Conservation (phyloP, 2,329 filamentous ascomycete genomes). For the Stachybotrys elegans region DNA sequence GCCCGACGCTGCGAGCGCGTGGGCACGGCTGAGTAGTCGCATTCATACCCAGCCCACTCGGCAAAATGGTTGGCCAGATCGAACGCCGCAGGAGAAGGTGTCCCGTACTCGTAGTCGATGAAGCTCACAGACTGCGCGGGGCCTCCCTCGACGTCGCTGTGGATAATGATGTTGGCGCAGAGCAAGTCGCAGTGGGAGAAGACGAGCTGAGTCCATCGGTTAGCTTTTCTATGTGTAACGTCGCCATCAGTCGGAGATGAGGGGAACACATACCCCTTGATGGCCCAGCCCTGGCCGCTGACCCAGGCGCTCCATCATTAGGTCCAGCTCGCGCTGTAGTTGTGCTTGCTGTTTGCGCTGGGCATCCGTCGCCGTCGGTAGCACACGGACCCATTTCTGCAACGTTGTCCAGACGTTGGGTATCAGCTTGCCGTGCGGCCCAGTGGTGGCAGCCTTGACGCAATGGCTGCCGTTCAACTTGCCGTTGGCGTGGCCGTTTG, state of each 20-base stretch:
- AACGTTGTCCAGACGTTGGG: conserved; percentile 93
- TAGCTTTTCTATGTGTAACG: too few species aligned
- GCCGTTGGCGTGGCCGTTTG: conserved; percentile 15
- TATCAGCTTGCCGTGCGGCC: conserved; percentile 60
- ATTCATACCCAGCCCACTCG: conserved; percentile 96
- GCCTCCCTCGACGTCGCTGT: conserved; percentile 31
- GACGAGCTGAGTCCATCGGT: conserved; percentile 58
- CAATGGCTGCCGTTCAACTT: conserved; percentile 11
- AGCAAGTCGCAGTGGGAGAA: conserved; percentile 95
- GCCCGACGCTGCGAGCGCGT: conserved; percentile 69
- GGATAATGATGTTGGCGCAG: conserved; percentile 92
- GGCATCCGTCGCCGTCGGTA: conserved; percentile 67
- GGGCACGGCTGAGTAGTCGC: conserved; percentile 80
- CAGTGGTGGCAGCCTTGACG: conserved; percentile 39
- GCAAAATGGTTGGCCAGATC: conserved; percentile 98
- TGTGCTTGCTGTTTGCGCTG: conserved; percentile 61
- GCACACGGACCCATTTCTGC: conserved; percentile 88
- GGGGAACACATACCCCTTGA: conserved; percentile 56
- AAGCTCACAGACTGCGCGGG: conserved; percentile 54
- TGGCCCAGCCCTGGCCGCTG: conserved; percentile 71
- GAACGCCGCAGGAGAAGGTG: conserved; percentile 89
- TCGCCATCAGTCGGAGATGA: too few species aligned
- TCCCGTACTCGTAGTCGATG: conserved; percentile 98
- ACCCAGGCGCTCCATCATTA: conserved; percentile 66
- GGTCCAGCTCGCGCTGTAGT: conserved; percentile 70